These are phyloP conservation scores for Thelonectria discophora DNA, from an alignment of 2,329 filamentous ascomycete species.

Conservation along the genomic window DNA sequence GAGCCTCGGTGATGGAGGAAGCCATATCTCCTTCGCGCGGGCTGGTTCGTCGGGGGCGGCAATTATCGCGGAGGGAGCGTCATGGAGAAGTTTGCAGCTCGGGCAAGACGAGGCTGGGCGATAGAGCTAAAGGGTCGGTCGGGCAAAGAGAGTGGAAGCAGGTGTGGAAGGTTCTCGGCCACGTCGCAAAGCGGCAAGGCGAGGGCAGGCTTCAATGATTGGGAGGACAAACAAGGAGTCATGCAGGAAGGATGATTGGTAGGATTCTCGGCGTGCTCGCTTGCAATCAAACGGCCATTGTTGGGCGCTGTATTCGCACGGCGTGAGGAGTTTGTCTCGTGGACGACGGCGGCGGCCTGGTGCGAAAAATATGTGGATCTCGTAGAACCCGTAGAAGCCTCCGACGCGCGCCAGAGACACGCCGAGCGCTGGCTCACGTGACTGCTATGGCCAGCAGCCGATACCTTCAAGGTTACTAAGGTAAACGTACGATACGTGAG, in stretches of 20 bases:
- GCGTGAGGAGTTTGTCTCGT: slow-evolving; percentile 40
- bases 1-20: slow-evolving; percentile 56
- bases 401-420: slow-evolving; percentile 28
- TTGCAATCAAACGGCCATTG: slow-evolving; percentile 33
- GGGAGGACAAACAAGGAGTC: slow-evolving; percentile 6
- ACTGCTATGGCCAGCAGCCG: neutral
- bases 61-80: slow-evolving; percentile 37
- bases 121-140: slow-evolving; percentile 3
- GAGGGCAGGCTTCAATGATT: slow-evolving; percentile 19
- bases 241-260: slow-evolving; percentile 24
- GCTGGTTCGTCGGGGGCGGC: slow-evolving; percentile 31
- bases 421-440: slow-evolving; percentile 26
- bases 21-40: slow-evolving; percentile 45
- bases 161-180: slow-evolving; percentile 15
- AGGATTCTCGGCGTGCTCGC: slow-evolving; percentile 31
- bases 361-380: slow-evolving; percentile 38
- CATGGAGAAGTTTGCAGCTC: slow-evolving; percentile 33
- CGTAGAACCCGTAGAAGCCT: slow-evolving; percentile 13
- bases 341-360: slow-evolving; percentile 25
- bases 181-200: slow-evolving; percentile 17
- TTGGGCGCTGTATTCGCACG: slow-evolving; percentile 23
- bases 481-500: no score
- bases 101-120: slow-evolving; percentile 23
- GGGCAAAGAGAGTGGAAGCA: slow-evolving; percentile 10
- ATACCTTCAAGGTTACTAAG: no score